A percentile compares a stretch with the other conserved stretches of the same genome.
Conservation (phyloP, 176 grass and related monocot species). For the Musa acuminata region DNA sequence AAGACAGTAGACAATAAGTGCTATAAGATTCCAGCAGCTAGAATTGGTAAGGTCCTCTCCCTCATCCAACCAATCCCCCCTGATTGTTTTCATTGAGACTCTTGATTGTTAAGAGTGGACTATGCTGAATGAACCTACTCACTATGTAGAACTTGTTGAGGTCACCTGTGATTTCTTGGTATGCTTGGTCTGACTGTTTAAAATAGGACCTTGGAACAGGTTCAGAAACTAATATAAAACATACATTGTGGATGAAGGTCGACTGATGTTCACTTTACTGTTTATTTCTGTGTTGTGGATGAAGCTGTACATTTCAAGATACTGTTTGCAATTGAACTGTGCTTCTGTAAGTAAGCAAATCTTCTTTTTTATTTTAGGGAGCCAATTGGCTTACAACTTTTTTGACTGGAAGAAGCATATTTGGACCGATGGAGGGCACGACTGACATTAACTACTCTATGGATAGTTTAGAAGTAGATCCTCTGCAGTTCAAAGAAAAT, state of each 20-base stretch:
- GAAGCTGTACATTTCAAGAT: not conserved
- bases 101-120: too few relatives aligned
- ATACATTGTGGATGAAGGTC: not conserved
- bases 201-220: too few relatives aligned
- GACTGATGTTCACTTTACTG: not conserved
- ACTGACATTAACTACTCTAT: conserved; percentile 3
- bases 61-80: too few relatives aligned
- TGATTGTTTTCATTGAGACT: too few relatives aligned
- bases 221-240: not conserved
- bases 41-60: too few relatives aligned
- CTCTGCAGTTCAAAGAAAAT: conserved; percentile 4
- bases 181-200: too few relatives aligned
- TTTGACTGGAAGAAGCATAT: not conserved
- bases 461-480: not conserved
- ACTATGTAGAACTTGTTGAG: not conserved
- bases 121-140: not conserved
- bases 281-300: not conserved
- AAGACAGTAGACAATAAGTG: too few relatives aligned
- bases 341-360: too few relatives aligned
- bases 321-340: not conserved
- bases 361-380: not conserved
- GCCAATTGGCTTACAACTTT: not conserved
- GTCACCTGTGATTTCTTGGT: too few relatives aligned
- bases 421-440: not conserved
- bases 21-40: too few relatives aligned